Evolutionary conservation across 169 alveolate genomes (phyloP), one percentile per base, ranked within the genome.

Genomic region (Plasmodium knowlesi): DNA sequence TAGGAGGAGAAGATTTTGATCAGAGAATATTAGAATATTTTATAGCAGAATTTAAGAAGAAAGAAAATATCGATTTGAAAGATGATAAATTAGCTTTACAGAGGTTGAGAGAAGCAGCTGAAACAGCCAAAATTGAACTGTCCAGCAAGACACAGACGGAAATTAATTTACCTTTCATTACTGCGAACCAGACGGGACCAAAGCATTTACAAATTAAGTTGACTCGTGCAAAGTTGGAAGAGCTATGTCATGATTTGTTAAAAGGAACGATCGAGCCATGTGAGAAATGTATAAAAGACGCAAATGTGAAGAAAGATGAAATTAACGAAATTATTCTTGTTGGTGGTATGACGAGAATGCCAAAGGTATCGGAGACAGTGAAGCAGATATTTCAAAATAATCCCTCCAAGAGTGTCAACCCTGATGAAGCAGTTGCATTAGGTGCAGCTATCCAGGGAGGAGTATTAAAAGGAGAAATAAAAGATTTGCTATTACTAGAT

Each of bases 1-100:
- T 99, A 72, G 99, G 99, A 70, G 99, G 99, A 37, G 99, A 99
- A 95, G 99, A 99, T 92, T 98, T 99, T 93, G 99, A 99, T 95
- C 99, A 98, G 93, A 96, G 97, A 88, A 96, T 99, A 16, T 97
- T 98, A 94, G 97, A 98, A 95, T 97, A 97, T 98, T 96, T 98
- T 84, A 97, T 98, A n/a, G 95, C 96, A 74, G 99, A 98, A 95
- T 99, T 99, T 97, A 98, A 98, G 97, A 98, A 97, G 96, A 96
- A 96, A 93, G 97, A 98, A 95, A 99, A 99, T 72, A 98, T 98
- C 89, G 99, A 99, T 96, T 98, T 99, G 91, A 95, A 97, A 43
- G 97, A 97, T 94, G 99, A 99, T 95, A 98, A 98, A 83, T 96
- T 98, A 94, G 99, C 99, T 67, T 92, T 99, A 82, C 99, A 98